Evolutionary conservation across 371 early-diverging fungal genomes (phyloP).

Genomic region (Nematocida major): DNA sequence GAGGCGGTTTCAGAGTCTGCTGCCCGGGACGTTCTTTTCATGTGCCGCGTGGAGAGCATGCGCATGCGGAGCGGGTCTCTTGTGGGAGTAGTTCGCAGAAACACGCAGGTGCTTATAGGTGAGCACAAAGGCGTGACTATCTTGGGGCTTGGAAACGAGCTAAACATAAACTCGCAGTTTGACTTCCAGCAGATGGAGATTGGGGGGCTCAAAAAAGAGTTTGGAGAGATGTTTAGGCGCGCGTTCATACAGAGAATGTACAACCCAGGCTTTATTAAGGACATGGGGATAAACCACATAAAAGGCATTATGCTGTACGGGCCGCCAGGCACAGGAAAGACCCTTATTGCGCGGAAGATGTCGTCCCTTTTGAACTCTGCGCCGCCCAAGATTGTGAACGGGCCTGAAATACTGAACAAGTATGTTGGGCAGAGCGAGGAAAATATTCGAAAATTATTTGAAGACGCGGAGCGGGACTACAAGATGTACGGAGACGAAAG

Average conservation of each 20-base stretch:
- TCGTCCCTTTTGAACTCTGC: conserved; percentile 90
- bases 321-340: conserved; percentile 97
- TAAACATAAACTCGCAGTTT: conserved; percentile 73
- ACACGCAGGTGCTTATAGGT: conserved; percentile 15
- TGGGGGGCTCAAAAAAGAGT: conserved; percentile 94
- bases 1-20: not conserved
- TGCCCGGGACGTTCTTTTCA: conserved; percentile 19
- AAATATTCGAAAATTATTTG: conserved; percentile 91
- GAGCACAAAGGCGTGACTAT: conserved; percentile 37
- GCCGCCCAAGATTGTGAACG: conserved; percentile 92
- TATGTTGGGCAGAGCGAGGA: conserved; percentile 98
- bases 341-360: conserved; percentile 94
- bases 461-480: conserved; percentile 85
- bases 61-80: not conserved
- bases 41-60: conserved; percentile 6
- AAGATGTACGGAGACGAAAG: conserved; percentile 83
- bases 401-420: conserved; percentile 92
- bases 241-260: conserved; percentile 98
- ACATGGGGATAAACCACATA: conserved; percentile 90
- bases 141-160: conserved; percentile 12
- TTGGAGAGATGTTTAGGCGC: conserved; percentile 88
- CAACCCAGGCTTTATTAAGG: conserved; percentile 83
- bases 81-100: conserved; percentile 26
- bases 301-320: conserved; percentile 75
- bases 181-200: conserved; percentile 96